Base-by-base conservation (phyloP, 129 eudicot genomes). In the Mikania micrantha region DNA sequence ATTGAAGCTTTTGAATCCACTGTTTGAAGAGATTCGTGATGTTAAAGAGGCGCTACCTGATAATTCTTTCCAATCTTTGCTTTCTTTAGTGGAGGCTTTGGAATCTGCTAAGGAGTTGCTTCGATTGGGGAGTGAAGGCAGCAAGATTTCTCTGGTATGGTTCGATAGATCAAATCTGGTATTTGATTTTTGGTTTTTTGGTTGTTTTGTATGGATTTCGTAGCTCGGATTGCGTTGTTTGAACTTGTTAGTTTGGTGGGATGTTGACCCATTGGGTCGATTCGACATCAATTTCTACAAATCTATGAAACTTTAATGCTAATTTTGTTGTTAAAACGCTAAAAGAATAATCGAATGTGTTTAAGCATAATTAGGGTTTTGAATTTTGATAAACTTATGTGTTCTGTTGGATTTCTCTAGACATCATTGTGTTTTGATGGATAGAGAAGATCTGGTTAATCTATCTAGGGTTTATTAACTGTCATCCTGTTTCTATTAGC, bases 1-100 rank as follows among this genome's bases (percentile, higher is more conserved):
- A 68, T 60, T 91, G 77, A 91, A 87, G 84, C 84, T 91, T 11
- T 75, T 91, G 79, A 83, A 78, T 44, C 97, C 97, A 24, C 57
- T 91, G 90, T 91, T 91, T 50, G 97, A 91, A 71, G 97, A 91
- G 83, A 87, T 91, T 79, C 89, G 95, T 13, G 97, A 91, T 57
- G 73, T 79, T 58, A 77, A 83, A 44, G 85, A 81, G 42, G 35
- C 76, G 21, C 15, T 91, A 0, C 79, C 84, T 16, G 75, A 79
- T 0, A 81, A 69, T 5, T 78, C 85, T 9, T 38, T 77, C 25
- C 36, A 29, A 65, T 74, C 87, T 9, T 52, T 91, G 32, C 36
- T 45, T 45, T 73, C 77, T 21, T 69, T 91, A 32, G 67, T 60
- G 38, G 73, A 73, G 9, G 84, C 83, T 16, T 69, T 91, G 21